phyloP scores from a whole-genome alignment of 1,284 basidiomycete genomes.

The Irpex sp. region DNA sequence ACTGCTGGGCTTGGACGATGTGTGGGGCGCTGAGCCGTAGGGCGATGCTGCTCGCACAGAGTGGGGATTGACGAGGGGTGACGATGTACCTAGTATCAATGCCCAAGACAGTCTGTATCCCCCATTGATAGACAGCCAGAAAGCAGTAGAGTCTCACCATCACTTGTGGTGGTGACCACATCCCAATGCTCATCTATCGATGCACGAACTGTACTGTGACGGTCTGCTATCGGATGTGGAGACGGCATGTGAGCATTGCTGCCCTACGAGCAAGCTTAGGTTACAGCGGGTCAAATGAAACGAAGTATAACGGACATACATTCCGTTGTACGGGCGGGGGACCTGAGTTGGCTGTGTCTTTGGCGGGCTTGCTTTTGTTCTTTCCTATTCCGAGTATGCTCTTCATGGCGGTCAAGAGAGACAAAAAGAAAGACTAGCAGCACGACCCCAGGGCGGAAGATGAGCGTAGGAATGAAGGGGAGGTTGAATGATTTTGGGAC shows the following conservation, averaged over 20 bases:
- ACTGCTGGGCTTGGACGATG: slow-evolving; percentile 15
- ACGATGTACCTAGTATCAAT: slow-evolving; percentile 25
- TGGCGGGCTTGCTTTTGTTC: slow-evolving; percentile 29
- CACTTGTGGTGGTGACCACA: slow-evolving; percentile 30
- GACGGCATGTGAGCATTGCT: slow-evolving; percentile 14
- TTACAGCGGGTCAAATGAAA: slow-evolving; percentile 11
- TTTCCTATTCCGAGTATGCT: slow-evolving; percentile 50
- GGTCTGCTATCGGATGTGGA: slow-evolving; percentile 23
- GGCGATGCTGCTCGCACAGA: slow-evolving; percentile 7
- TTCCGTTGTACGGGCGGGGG: slow-evolving; percentile 24
- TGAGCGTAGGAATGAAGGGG: neutral
- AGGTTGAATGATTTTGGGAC: neutral
- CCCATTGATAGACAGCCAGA: slow-evolving; percentile 15
- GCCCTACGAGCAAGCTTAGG: slow-evolving; percentile 4
- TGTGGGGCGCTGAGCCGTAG: slow-evolving; percentile 4
- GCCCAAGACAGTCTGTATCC: slow-evolving; percentile 23
- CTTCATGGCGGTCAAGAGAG: slow-evolving; percentile 33
- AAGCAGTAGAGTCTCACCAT: slow-evolving; percentile 13
- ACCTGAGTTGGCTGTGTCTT: slow-evolving; percentile 8
- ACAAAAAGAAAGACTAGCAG: neutral
- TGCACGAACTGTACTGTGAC: slow-evolving; percentile 17
- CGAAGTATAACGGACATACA: slow-evolving; percentile 18
- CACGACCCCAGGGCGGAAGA: neutral
- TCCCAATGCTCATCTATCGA: slow-evolving; percentile 50
- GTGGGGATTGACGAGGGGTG: slow-evolving; percentile 43